Percentiles rank a stretch among this genome's conserved stretches.
Conservation (phyloP, 352 stramenopile genomes). For the Pythium oligandrum region DNA sequence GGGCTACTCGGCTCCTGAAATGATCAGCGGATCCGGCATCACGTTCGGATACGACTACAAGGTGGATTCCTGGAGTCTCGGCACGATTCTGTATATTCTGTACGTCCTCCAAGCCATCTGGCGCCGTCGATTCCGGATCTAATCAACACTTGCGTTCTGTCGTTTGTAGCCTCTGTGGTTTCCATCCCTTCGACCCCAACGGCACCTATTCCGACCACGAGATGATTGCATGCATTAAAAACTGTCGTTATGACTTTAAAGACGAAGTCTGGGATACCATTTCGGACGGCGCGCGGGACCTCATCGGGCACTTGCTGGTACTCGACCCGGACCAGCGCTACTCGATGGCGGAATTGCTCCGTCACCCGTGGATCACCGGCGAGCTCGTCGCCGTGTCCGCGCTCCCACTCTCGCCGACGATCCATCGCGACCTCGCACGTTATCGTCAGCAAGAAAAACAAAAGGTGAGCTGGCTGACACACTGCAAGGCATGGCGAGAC, state of each 20-base stretch:
- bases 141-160: not conserved
- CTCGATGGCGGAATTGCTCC: conserved; percentile 61
- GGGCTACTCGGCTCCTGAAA: conserved; percentile 80
- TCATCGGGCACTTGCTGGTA: conserved; percentile 74
- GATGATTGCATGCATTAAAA: conserved; percentile 81
- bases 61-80: conserved; percentile 86
- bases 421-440: conserved; percentile 59
- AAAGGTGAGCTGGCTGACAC: conserved; percentile 22
- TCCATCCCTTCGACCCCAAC: conserved; percentile 78
- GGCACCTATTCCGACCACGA: conserved; percentile 73
- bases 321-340: conserved; percentile 62
- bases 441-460: conserved; percentile 56
- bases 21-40: conserved; percentile 71
- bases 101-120: conserved; percentile 10
- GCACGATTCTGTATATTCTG: conserved; percentile 85
- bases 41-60: conserved; percentile 80
- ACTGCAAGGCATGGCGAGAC: not conserved
- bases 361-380: conserved; percentile 62
- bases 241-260: conserved; percentile 69
- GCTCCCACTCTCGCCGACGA: conserved; percentile 57
- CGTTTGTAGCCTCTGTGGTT: conserved; percentile 54
- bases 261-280: conserved; percentile 67
- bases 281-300: conserved; percentile 56
- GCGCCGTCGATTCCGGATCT: not conserved
- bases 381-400: conserved; percentile 14